Evolutionary conservation across 768 basidiomycete species (phyloP).

Genomic region (Suillus alpinus): DNA sequence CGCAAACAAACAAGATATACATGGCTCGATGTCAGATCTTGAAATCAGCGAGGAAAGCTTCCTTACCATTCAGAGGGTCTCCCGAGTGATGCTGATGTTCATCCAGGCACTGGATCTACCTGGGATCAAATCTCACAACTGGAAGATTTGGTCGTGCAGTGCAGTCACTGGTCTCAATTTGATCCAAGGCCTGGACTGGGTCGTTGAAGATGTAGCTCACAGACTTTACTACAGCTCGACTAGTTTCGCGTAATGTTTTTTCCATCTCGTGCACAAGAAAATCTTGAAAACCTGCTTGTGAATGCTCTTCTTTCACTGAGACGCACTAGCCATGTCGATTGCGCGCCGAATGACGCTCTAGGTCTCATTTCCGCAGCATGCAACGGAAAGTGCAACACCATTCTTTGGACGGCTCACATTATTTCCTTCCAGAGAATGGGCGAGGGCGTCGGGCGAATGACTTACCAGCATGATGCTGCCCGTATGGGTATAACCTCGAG

Average conservation of each 20-base stretch:
- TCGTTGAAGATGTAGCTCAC: constrained; percentile 82
- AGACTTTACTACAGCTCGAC: constrained; percentile 79
- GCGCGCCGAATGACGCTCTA: neutral
- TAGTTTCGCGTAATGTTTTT: constrained; percentile 10
- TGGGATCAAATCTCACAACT: constrained; percentile 83
- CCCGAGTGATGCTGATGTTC: neutral
- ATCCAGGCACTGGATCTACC: constrained; percentile 76
- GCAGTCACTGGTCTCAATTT: constrained; percentile 88
- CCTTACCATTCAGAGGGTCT: constrained; percentile 3
- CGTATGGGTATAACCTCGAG: neutral
- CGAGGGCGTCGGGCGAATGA: neutral
- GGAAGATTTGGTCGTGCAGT: constrained; percentile 89
- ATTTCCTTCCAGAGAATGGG: neutral
- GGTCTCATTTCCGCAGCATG: neutral
- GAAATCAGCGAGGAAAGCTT: constrained; percentile 81
- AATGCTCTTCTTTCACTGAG: neutral
- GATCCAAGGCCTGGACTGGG: constrained; percentile 86
- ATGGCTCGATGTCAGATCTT: constrained; percentile 74
- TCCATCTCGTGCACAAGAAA: neutral
- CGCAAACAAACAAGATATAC: constrained; percentile 97
- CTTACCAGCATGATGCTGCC: neutral
- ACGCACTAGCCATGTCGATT: neutral
- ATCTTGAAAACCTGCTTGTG: neutral
- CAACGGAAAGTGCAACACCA: neutral
- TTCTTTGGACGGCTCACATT: neutral